Conservation (phyloP, 2,329 filamentous ascomycete species). For the Sclerotinia subarctica region DNA sequence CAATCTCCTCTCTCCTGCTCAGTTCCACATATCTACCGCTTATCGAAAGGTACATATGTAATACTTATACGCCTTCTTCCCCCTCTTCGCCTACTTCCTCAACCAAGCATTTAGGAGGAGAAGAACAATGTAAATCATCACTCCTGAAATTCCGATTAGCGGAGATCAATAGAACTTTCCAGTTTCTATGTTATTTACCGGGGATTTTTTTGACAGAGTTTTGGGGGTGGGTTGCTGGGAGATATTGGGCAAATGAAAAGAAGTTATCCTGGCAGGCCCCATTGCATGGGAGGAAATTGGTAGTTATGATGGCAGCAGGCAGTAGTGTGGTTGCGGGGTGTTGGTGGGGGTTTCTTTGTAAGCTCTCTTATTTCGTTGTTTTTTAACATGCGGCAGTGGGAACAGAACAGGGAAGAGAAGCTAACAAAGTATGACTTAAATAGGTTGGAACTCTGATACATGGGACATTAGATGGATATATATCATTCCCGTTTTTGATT, state of each 20-base stretch:
- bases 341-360: neutral
- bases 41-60: neutral
- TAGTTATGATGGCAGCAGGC: neutral
- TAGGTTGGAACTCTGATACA: constrained; percentile 2
- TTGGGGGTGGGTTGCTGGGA: neutral
- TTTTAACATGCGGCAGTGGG: neutral
- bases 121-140: neutral
- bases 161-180: neutral
- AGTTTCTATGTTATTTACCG: neutral
- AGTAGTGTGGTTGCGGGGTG: neutral
- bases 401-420: neutral
- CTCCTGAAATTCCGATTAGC: neutral
- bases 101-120: neutral
- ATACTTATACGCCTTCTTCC: neutral
- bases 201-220: neutral
- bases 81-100: neutral
- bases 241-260: neutral
- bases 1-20: neutral
- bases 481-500: neutral
- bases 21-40: neutral
- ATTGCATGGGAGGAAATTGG: neutral
- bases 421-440: neutral
- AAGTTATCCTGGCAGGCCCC: neutral
- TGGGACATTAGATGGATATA: constrained; percentile 4
- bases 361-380: neutral